Percentiles rank a stretch among this genome's conserved stretches.
phyloP scores from a whole-genome alignment of 2,329 filamentous ascomycete genomes.

The Akanthomyces uredinophilus region DNA sequence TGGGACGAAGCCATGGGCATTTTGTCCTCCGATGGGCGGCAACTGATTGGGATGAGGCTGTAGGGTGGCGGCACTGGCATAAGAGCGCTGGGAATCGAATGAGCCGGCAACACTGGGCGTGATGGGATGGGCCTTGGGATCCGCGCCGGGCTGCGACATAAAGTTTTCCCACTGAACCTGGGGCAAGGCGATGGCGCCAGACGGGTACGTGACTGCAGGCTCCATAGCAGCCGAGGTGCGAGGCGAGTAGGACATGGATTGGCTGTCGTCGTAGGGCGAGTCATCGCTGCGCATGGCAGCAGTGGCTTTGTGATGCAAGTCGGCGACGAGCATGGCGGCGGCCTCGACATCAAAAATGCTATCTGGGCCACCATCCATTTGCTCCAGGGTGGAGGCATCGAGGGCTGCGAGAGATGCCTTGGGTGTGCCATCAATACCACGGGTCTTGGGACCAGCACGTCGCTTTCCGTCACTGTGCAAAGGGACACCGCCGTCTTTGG shows the following conservation, averaged over 20 bases:
- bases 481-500: constrained; percentile 92
- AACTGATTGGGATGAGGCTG: constrained; percentile 59
- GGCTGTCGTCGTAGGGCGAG: constrained; percentile 51
- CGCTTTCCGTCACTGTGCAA: constrained; percentile 93
- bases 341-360: constrained; percentile 93
- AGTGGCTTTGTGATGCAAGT: constrained; percentile 93
- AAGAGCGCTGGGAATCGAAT: constrained; percentile 63
- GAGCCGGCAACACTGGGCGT: constrained; percentile 59
- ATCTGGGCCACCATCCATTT: constrained; percentile 87
- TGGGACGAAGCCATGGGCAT: constrained; percentile 55
- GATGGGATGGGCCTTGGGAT: constrained; percentile 72
- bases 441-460: constrained; percentile 65
- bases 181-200: constrained; percentile 73
- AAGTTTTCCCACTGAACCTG: constrained; percentile 92
- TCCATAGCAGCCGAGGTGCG: constrained; percentile 70
- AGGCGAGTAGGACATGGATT: constrained; percentile 67
- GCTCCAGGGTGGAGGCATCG: constrained; percentile 81
- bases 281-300: constrained; percentile 57
- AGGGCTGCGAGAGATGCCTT: constrained; percentile 73
- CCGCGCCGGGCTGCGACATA: constrained; percentile 63
- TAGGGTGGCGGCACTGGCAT: constrained; percentile 51
- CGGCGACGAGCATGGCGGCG: constrained; percentile 96
- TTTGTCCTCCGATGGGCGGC: constrained; percentile 63
- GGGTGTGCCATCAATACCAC: constrained; percentile 57
- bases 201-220: constrained; percentile 68